phyloP scores from a whole-genome alignment of 2,329 filamentous ascomycete genomes.

The Trichoderma pleuroti region DNA sequence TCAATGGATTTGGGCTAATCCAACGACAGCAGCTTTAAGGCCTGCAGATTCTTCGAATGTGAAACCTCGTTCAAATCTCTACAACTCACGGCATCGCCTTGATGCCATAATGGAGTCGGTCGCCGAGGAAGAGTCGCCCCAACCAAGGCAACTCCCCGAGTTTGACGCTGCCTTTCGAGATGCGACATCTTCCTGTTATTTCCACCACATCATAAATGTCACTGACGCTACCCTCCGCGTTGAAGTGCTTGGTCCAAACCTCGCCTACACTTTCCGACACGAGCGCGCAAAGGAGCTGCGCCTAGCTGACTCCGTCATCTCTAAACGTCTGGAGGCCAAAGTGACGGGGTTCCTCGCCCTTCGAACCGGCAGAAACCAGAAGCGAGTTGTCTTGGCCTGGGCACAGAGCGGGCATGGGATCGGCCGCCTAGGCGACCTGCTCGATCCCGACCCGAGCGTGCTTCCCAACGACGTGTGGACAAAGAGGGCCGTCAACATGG shows the following conservation, averaged over 20 bases:
- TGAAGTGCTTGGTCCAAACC: slow-evolving; percentile 33
- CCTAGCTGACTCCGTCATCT: slow-evolving; percentile 7
- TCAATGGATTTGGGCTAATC: neutral
- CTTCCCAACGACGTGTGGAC: slow-evolving; percentile 35
- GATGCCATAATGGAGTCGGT: neutral
- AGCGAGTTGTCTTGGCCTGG: slow-evolving; percentile 30
- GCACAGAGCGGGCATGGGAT: slow-evolving; percentile 36
- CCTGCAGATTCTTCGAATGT: neutral
- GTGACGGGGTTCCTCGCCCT: slow-evolving; percentile 34
- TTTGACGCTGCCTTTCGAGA: slow-evolving; percentile 27
- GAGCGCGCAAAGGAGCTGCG: slow-evolving; percentile 20
- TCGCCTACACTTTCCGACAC: slow-evolving; percentile 31
- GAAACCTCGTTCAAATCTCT: neutral
- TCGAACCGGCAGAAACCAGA: slow-evolving; percentile 2
- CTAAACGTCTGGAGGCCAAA: slow-evolving; percentile 26
- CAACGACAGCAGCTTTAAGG: neutral
- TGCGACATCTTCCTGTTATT: slow-evolving; percentile 27
- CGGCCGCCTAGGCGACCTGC: slow-evolving; percentile 29
- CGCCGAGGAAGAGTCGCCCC: neutral
- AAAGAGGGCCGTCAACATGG: slow-evolving; percentile 29
- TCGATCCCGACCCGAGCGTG: slow-evolving; percentile 25
- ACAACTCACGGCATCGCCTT: neutral
- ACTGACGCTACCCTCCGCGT: slow-evolving; percentile 26
- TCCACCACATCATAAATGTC: slow-evolving; percentile 31
- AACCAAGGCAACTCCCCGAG: neutral